Evolutionary conservation across 306 rosid genomes (phyloP).

Genomic region (Cucurbita maxima): DNA sequence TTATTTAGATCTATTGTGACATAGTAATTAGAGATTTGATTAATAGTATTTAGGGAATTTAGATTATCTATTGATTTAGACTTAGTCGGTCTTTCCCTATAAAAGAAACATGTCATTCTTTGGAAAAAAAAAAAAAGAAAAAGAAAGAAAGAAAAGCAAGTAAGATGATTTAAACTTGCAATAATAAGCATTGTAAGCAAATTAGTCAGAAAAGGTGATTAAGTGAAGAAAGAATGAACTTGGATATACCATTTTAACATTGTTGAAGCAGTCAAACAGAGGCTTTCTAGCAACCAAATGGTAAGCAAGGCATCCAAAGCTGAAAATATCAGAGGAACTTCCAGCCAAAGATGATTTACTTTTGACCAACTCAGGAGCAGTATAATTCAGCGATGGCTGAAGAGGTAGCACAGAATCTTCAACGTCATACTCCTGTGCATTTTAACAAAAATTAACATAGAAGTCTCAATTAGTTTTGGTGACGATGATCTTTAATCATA

Average conservation of each 20-base stretch:
- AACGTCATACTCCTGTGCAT: slow-evolving; percentile 80
- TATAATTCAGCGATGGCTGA: slow-evolving; percentile 83
- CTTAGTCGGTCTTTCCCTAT: too few relatives aligned
- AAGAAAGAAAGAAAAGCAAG: too few relatives aligned
- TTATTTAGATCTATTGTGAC: too few relatives aligned
- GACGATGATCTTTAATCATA: neutral
- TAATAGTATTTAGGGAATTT: too few relatives aligned
- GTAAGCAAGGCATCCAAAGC: slow-evolving; percentile 91
- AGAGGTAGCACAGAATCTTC: slow-evolving; percentile 87
- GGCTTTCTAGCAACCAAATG: slow-evolving; percentile 81
- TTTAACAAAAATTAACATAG: neutral
- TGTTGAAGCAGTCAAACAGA: slow-evolving; percentile 80
- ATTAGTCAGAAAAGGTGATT: neutral
- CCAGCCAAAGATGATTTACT: slow-evolving; percentile 43
- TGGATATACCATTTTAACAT: slow-evolving; percentile 73
- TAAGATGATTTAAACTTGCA: too few relatives aligned
- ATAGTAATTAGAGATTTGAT: too few relatives aligned
- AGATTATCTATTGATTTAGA: too few relatives aligned
- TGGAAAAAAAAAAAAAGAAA: too few relatives aligned
- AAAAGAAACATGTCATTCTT: too few relatives aligned
- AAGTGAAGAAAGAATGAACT: neutral
- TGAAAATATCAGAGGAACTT: slow-evolving; percentile 73
- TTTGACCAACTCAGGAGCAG: slow-evolving; percentile 89
- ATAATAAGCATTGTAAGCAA: neutral
- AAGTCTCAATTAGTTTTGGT: neutral